Evolutionary conservation across 2,329 filamentous ascomycete genomes (phyloP).

Genomic region (Ramichloridium luteum): DNA sequence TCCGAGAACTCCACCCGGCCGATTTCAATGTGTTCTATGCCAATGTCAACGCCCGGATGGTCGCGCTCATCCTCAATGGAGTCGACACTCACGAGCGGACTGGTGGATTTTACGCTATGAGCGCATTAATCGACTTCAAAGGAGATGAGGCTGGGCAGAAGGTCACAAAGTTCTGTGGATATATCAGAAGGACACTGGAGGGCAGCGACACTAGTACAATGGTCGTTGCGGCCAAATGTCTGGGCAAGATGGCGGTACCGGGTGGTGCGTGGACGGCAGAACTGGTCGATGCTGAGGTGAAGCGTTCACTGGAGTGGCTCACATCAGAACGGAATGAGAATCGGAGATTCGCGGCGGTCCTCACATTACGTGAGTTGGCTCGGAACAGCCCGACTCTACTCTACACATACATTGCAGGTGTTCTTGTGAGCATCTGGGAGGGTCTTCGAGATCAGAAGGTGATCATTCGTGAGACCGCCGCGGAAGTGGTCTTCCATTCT

Average conservation of each 20-base stretch:
- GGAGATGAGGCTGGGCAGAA: conserved; percentile 88
- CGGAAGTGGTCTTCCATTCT: conserved; percentile 85
- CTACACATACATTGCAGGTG: conserved; percentile 87
- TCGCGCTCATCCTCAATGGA: conserved; percentile 67
- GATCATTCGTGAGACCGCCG: conserved; percentile 81
- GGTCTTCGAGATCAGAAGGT: conserved; percentile 81
- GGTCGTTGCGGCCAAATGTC: conserved; percentile 74
- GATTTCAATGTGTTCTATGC: conserved; percentile 63
- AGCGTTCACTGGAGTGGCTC: conserved; percentile 91
- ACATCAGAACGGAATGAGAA: conserved; percentile 92
- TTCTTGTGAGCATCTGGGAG: conserved; percentile 94
- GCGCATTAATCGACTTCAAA: conserved; percentile 89
- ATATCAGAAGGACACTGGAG: conserved; percentile 73
- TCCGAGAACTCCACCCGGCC: conserved; percentile 60
- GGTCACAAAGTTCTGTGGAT: conserved; percentile 86
- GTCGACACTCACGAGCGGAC: conserved; percentile 79
- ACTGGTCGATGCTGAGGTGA: conserved; percentile 91
- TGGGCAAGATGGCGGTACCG: conserved; percentile 82
- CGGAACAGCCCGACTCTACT: conserved; percentile 89
- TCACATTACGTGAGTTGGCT: conserved; percentile 81
- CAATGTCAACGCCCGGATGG: conserved; percentile 51
- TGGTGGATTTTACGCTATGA: conserved; percentile 82
- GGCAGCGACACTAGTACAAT: conserved; percentile 87
- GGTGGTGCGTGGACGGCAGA: conserved; percentile 91
- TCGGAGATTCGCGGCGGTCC: conserved; percentile 80